Percentiles rank a stretch among this genome's conserved stretches.
Evolutionary conservation across 1,284 basidiomycete genomes (phyloP).

Genomic region (Boletus coffeatus): DNA sequence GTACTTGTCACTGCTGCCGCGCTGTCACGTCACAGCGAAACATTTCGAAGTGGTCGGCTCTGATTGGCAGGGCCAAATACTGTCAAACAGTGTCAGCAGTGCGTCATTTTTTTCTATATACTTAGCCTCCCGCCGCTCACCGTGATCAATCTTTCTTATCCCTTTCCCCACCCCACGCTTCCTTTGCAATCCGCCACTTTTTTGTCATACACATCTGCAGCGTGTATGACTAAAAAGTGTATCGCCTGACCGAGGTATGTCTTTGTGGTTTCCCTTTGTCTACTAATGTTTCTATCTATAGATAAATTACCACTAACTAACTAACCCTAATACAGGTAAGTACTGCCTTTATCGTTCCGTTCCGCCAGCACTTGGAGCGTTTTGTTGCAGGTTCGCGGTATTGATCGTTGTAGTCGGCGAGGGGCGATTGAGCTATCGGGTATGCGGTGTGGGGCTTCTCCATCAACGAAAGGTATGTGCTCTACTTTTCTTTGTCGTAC

Average conservation of each 20-base stretch:
- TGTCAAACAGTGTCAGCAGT: neutral
- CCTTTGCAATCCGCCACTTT: neutral
- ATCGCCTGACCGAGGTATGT: neutral
- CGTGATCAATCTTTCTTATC: neutral
- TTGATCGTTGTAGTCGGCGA: no score
- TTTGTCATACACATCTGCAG: neutral
- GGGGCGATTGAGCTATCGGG: no score
- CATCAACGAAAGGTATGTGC: neutral
- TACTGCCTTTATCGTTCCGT: neutral
- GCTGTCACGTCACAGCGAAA: neutral
- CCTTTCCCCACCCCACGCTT: neutral
- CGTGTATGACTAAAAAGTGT: neutral
- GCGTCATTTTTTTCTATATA: neutral
- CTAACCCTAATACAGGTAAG: neutral
- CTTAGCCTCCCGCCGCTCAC: neutral
- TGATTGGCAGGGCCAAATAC: neutral
- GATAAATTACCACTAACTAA: neutral
- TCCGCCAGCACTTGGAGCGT: neutral
- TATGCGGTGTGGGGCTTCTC: no score
- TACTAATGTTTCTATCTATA: neutral
- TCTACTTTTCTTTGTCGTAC: neutral
- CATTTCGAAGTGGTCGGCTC: neutral
- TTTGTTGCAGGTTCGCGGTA: neutral
- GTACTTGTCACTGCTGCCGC: neutral
- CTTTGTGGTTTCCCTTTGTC: neutral